A percentile compares a stretch with the other conserved stretches of the same genome.
Conservation (phyloP, 2,329 filamentous ascomycete genomes). For the Diatrype stigma region DNA sequence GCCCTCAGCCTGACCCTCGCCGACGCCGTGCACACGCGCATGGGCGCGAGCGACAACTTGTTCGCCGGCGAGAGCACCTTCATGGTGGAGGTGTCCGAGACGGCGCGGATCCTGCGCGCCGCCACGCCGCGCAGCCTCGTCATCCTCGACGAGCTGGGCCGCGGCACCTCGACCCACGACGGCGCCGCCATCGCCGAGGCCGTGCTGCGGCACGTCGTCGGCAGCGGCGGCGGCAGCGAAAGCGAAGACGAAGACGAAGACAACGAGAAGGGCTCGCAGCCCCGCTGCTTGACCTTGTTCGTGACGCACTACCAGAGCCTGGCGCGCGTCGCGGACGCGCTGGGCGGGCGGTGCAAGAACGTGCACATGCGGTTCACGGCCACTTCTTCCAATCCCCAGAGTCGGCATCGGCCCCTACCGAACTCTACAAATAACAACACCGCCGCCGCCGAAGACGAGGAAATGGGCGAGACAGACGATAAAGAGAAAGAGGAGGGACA, state of each 20-base stretch:
- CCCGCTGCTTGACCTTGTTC: constrained; percentile 79
- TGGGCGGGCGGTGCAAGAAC: constrained; percentile 67
- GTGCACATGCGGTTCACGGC: constrained; percentile 88
- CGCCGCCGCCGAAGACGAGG: constrained; percentile 20
- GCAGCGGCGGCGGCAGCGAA: no score
- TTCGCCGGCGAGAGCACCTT: constrained; percentile 93
- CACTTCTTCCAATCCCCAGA: constrained; percentile 7
- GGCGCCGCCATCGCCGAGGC: constrained; percentile 93
- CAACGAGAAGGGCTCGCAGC: no score
- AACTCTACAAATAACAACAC: constrained; percentile 2
- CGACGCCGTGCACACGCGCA: constrained; percentile 90
- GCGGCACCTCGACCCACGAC: constrained; percentile 92
- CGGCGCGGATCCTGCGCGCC: constrained; percentile 82
- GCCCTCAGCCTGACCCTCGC: constrained; percentile 72
- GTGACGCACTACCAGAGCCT: constrained; percentile 97
- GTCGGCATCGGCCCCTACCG: neutral
- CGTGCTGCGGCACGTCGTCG: constrained; percentile 79
- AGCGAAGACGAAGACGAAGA: no score
- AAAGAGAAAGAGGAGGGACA: constrained; percentile 52
- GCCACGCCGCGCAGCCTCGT: constrained; percentile 82
- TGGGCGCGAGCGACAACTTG: constrained; percentile 95
- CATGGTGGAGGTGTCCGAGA: constrained; percentile 96
- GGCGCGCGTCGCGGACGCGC: constrained; percentile 63
- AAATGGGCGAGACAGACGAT: constrained; percentile 19
- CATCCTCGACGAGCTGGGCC: constrained; percentile 89